Base-by-base conservation (phyloP, 768 basidiomycete species). In the Kwoniella heveanensis region DNA sequence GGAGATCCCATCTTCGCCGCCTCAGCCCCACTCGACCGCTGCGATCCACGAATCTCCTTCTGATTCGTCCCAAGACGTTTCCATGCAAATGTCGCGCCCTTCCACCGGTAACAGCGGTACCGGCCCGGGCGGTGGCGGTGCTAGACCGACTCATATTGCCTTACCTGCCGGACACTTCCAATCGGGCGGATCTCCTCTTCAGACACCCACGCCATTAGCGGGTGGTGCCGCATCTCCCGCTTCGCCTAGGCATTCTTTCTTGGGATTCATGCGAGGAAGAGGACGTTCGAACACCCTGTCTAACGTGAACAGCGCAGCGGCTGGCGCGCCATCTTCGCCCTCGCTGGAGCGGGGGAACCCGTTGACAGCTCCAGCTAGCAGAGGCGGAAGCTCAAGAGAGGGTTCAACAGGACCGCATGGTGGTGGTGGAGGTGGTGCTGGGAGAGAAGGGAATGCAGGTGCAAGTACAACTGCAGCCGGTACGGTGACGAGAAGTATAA, bases 211-310 rank as follows among this genome's bases (percentile, higher is more conserved):
- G 19, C 57, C 66, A 25, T 13, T 21, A 24, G 39, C 51, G 26
- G 48, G 26, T 21, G 21, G 50, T 6, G 61, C 39, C 17, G 68
- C 57, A 10, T 72, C 70, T 4, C 76, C 78, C 12, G 73, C 70
- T 15, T 77, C 74, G 1, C 78, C 78, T 0, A 55, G 78, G 46
- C 66, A 58, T n/a, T 68, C 67, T 21, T 79, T 79, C 51, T 54
- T 79, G 13, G 68, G 62, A 46, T 79, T 79, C 54, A 79, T 79
- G 66, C 57, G 78, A 36, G 72, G 65, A 8, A 48, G 78, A 25
- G 61, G 68, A 5, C 60, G 78, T 25, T 72, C 76, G 13, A 71
- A 72, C 2, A 79, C 78, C 27, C 54, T 78, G 32, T 69, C 65
- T 27, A 39, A 60, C 22, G 48, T 19, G 15, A 44, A 44, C 39